A percentile compares a stretch with the other conserved stretches of the same genome.
Conservation (phyloP, 495 filamentous ascomycete genomes). For the Copromyces sp. region DNA sequence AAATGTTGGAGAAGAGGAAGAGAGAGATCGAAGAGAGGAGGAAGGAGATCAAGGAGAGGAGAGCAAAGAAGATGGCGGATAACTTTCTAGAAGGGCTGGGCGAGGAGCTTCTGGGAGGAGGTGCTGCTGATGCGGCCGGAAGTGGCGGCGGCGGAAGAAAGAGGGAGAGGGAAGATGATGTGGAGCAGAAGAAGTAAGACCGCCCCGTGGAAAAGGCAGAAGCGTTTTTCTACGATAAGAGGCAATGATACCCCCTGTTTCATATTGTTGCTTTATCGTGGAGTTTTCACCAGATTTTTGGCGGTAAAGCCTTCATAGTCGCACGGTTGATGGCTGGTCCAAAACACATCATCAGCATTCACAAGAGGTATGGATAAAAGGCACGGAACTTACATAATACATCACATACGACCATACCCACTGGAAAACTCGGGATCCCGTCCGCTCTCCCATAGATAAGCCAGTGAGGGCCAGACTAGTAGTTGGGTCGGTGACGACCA, state of each 20-base stretch:
- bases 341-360: background rate
- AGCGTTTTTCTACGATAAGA: background rate
- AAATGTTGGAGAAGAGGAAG: conserved; percentile 43
- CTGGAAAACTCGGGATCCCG: conserved; percentile 38
- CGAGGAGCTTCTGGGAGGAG: conserved; percentile 16
- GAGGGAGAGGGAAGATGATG: background rate
- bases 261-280: background rate
- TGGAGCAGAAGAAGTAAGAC: background rate
- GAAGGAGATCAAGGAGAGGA: conserved; percentile 41
- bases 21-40: conserved; percentile 42
- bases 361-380: background rate
- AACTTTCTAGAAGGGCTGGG: conserved; percentile 55
- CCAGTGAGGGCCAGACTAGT: conserved; percentile 25
- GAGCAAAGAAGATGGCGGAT: conserved; percentile 61
- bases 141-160: background rate
- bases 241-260: background rate
- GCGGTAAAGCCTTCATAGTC: background rate
- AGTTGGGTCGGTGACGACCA: conserved; percentile 40
- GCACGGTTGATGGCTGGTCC: background rate
- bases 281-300: background rate
- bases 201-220: background rate
- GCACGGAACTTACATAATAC: background rate
- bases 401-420: conserved; percentile 37
- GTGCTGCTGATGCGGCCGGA: background rate
- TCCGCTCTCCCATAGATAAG: conserved; percentile 41